These are phyloP conservation scores for Anthostomella pinea DNA, from an alignment of 2,329 filamentous ascomycete genomes.

Conservation along the genomic window DNA sequence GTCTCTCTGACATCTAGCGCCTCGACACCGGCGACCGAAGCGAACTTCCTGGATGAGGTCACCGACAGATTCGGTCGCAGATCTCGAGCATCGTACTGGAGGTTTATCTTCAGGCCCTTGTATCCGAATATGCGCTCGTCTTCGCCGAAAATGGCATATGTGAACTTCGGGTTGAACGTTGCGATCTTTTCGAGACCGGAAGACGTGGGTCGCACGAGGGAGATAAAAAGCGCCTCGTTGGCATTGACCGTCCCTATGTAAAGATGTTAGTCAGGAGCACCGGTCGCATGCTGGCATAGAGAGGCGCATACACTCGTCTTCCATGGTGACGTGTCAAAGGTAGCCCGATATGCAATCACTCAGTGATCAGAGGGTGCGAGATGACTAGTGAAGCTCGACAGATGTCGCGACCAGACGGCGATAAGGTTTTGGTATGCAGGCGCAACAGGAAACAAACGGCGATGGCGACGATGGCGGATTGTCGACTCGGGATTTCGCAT, in stretches of 20 bases:
- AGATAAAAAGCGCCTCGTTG: slow-evolving; percentile 62
- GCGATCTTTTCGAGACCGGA: slow-evolving; percentile 53
- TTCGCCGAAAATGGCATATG: slow-evolving; percentile 91
- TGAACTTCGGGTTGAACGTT: slow-evolving; percentile 81
- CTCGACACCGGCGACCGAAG: slow-evolving; percentile 62
- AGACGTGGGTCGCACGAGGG: slow-evolving; percentile 29
- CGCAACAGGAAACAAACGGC: too few species aligned
- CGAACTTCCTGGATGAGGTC: slow-evolving; percentile 69
- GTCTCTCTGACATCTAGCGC: slow-evolving; percentile 66
- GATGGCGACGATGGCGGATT: too few species aligned
- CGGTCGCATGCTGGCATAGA: slow-evolving; percentile 1
- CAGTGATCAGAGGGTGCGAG: too few species aligned
- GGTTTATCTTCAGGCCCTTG: slow-evolving; percentile 71
- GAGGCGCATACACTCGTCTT: slow-evolving; percentile 27
- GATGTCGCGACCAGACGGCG: too few species aligned
- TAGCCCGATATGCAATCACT: too few species aligned
- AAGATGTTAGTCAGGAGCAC: slow-evolving; percentile 4
- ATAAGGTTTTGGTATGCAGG: too few species aligned
- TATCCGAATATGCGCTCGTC: slow-evolving; percentile 91
- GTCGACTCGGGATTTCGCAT: not conserved
- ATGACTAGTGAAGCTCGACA: too few species aligned
- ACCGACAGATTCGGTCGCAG: slow-evolving; percentile 75
- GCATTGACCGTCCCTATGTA: slow-evolving; percentile 54
- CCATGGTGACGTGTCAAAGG: slow-evolving; percentile 22
- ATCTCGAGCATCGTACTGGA: slow-evolving; percentile 67